A percentile compares a stretch with the other conserved stretches of the same genome.
These are phyloP conservation scores for Sporothrix euskadiensis DNA, from an alignment of 2,329 filamentous ascomycete genomes.

Conservation along the genomic window DNA sequence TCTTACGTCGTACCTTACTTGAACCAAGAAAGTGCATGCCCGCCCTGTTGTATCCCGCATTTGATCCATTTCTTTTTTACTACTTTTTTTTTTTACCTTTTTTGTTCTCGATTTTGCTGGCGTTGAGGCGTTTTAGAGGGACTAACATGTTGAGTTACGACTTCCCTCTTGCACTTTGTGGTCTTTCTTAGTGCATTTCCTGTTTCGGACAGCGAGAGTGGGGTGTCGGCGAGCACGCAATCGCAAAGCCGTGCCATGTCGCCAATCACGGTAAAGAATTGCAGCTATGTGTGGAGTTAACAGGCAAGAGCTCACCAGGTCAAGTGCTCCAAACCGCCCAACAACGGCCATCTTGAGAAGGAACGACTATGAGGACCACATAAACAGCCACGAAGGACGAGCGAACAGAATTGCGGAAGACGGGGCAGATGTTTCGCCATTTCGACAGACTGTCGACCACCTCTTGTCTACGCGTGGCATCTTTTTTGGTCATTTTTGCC, in stretches of 20 bases:
- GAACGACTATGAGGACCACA: neutral
- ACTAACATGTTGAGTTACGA: constrained; percentile 17
- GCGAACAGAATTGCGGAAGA: constrained; percentile 21
- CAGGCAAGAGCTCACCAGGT: constrained; percentile 17
- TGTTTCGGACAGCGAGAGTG: constrained; percentile 25
- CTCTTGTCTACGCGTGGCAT: neutral
- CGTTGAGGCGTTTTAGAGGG: neutral
- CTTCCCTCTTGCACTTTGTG: constrained; percentile 11
- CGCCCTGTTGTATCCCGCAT: constrained; percentile 7
- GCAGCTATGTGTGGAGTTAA: constrained; percentile 14
- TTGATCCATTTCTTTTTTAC: neutral
- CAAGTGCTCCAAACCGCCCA: constrained; percentile 11
- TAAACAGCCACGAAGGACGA: neutral
- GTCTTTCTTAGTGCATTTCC: constrained; percentile 24
- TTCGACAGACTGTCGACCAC: neutral
- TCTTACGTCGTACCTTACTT: constrained; percentile 9
- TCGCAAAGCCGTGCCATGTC: constrained; percentile 13
- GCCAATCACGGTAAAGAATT: constrained; percentile 23
- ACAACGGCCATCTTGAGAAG: neutral
- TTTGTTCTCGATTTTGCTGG: neutral
- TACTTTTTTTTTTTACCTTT: neutral
- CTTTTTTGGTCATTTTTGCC: neutral
- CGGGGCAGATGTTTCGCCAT: constrained; percentile 22
- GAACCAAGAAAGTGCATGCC: constrained; percentile 3
- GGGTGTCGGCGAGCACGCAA: constrained; percentile 28